phyloP scores from a whole-genome alignment of 441 rosid genomes.

The Brassica hybrid region DNA sequence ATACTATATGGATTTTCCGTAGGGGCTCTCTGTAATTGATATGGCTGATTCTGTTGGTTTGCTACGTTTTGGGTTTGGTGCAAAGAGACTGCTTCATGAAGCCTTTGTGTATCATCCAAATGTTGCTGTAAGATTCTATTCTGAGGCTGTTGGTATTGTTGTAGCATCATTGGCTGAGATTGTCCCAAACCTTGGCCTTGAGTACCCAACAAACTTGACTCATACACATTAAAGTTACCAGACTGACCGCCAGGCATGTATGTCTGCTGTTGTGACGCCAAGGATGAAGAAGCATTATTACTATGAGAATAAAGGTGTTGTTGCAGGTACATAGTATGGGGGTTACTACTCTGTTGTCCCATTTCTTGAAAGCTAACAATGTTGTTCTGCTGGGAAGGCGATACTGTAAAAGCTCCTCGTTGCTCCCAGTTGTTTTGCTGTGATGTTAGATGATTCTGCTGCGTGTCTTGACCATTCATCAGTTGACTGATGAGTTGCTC shows the following conservation, averaged over 20 bases:
- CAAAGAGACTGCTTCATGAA: slow-evolving; percentile 32
- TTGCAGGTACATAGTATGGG: slow-evolving; percentile 50
- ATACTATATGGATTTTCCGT: no score
- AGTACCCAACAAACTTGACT: slow-evolving; percentile 46
- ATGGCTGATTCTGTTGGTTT: no score
- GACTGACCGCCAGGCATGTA: slow-evolving; percentile 50
- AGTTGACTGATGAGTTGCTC: slow-evolving; percentile 50
- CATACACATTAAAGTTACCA: slow-evolving; percentile 48
- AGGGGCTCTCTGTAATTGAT: no score
- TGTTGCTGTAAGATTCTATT: slow-evolving; percentile 29
- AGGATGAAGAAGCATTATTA: slow-evolving; percentile 52
- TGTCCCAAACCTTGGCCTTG: slow-evolving; percentile 60
- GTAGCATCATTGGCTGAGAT: slow-evolving; percentile 61
- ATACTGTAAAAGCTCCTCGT: slow-evolving; percentile 46
- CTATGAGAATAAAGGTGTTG: slow-evolving; percentile 56
- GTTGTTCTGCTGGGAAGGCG: slow-evolving; percentile 55
- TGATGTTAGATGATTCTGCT: slow-evolving; percentile 59
- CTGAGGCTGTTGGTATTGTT: slow-evolving; percentile 54
- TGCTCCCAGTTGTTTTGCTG: slow-evolving; percentile 57
- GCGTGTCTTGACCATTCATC: slow-evolving; percentile 52
- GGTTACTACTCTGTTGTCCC: slow-evolving; percentile 53
- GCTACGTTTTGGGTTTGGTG: slow-evolving; percentile 18
- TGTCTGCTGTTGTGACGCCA: slow-evolving; percentile 60
- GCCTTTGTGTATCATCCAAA: slow-evolving; percentile 33
- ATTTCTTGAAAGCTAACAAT: slow-evolving; percentile 50